phyloP scores from a whole-genome alignment of 2,329 filamentous ascomycete species.

The Neodidymelliopsis sp. region DNA sequence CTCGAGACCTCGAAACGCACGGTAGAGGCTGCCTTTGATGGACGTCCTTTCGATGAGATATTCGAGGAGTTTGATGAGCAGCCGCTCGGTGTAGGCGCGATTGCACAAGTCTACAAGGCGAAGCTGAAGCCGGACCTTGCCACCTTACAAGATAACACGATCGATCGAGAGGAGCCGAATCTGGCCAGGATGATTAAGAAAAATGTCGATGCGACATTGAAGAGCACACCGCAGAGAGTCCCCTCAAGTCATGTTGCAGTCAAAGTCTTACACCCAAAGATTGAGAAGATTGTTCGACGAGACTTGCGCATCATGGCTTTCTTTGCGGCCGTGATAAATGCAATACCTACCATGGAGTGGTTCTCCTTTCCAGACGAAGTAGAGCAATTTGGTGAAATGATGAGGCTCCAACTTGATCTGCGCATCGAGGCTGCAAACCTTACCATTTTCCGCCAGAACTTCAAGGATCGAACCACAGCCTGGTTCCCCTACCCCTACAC shows the following conservation, averaged over 20 bases:
- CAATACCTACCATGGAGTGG: slow-evolving; percentile 95
- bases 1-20: slow-evolving; percentile 79
- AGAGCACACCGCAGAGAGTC: slow-evolving; percentile 82
- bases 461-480: slow-evolving; percentile 87
- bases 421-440: slow-evolving; percentile 94
- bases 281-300: slow-evolving; percentile 87
- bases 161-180: slow-evolving; percentile 60
- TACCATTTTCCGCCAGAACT: slow-evolving; percentile 86
- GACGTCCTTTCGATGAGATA: slow-evolving; percentile 82
- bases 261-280: slow-evolving; percentile 92
- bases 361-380: slow-evolving; percentile 95
- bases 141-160: slow-evolving; percentile 65
- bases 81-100: slow-evolving; percentile 91
- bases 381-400: slow-evolving; percentile 95
- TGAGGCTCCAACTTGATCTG: slow-evolving; percentile 94
- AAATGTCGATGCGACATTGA: slow-evolving; percentile 85
- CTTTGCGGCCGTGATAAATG: slow-evolving; percentile 84
- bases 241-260: slow-evolving; percentile 93
- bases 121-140: slow-evolving; percentile 84
- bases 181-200: slow-evolving; percentile 75
- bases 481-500: slow-evolving; percentile 96
- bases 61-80: slow-evolving; percentile 94
- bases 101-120: slow-evolving; percentile 97
- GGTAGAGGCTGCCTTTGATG: slow-evolving; percentile 82
- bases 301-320: slow-evolving; percentile 94